Evolutionary conservation across 1,284 basidiomycete genomes (phyloP).

Genomic region (Ceratobasidium sp.): DNA sequence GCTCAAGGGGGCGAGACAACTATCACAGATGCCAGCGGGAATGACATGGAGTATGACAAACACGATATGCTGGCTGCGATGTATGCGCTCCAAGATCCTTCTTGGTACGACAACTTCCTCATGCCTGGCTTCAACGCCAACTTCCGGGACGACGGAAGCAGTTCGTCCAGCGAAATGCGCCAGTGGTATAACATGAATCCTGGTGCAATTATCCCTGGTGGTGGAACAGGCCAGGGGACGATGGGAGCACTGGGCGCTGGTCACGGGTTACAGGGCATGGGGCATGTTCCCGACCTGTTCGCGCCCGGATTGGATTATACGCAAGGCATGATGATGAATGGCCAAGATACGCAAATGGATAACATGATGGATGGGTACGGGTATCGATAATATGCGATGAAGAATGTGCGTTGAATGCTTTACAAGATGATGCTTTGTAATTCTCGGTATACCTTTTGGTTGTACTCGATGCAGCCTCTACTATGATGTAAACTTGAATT

Average conservation of each 20-base stretch:
- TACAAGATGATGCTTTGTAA: too few relatives aligned
- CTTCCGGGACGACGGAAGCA: constrained; percentile 27
- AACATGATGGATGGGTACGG: constrained; percentile 36
- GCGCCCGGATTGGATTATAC: constrained; percentile 25
- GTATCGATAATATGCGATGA: constrained; percentile 15
- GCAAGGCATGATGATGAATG: constrained; percentile 15
- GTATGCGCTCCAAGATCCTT: constrained; percentile 71
- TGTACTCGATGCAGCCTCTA: too few relatives aligned
- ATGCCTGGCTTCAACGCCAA: constrained; percentile 68
- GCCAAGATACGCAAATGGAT: constrained; percentile 9
- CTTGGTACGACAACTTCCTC: constrained; percentile 79
- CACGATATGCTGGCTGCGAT: constrained; percentile 72
- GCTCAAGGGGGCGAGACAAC: constrained; percentile 32
- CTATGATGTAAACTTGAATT: too few relatives aligned
- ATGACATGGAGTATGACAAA: constrained; percentile 31
- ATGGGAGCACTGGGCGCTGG: constrained; percentile 7
- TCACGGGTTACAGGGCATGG: not conserved
- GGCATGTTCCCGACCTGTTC: constrained; percentile 14
- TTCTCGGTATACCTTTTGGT: too few relatives aligned
- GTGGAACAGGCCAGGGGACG: not conserved
- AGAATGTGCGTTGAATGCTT: not conserved
- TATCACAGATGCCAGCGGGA: constrained; percentile 24
- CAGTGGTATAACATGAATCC: constrained; percentile 1
- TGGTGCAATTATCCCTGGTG: not conserved
- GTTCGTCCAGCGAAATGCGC: constrained; percentile 19